Conservation (phyloP, 371 early-diverging fungal genomes). For the Haplosporangium sp. region DNA sequence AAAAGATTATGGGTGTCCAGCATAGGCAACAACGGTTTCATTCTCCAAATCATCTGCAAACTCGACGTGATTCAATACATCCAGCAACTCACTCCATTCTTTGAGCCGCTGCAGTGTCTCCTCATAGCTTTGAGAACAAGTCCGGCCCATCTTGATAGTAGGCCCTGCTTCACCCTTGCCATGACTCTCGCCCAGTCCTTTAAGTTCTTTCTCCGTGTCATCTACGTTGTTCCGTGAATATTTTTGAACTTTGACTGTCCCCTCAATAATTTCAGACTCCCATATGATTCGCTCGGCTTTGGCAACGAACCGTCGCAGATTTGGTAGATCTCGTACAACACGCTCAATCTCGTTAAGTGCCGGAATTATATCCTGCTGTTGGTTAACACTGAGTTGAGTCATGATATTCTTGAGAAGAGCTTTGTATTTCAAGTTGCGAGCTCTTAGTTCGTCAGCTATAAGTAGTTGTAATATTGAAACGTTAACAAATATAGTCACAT, state of each 20-base stretch:
- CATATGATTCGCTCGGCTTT: constrained; percentile 37
- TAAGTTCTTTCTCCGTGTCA: neutral
- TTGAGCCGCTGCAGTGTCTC: constrained; percentile 34
- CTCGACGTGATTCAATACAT: constrained; percentile 45
- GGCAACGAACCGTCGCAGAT: constrained; percentile 30
- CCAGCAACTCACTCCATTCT: constrained; percentile 47
- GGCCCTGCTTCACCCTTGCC: neutral
- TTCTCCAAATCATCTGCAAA: constrained; percentile 30
- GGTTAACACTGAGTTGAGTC: constrained; percentile 19
- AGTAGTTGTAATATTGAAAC: neutral
- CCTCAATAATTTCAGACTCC: constrained; percentile 41
- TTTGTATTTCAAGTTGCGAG: constrained; percentile 6
- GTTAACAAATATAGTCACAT: neutral
- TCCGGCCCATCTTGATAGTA: constrained; percentile 20
- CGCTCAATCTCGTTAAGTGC: constrained; percentile 26
- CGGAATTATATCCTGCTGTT: constrained; percentile 18
- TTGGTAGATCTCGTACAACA: constrained; percentile 21
- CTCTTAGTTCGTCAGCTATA: constrained; percentile 2
- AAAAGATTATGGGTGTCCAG: neutral
- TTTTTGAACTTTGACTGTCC: constrained; percentile 22
- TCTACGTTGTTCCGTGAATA: neutral
- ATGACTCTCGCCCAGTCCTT: neutral
- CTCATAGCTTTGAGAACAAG: constrained; percentile 34
- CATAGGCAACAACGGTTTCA: neutral
- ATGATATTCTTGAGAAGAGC: constrained; percentile 18